Evolutionary conservation across 2,329 filamentous ascomycete species (phyloP).

Genomic region (Lomentospora prolificans): DNA sequence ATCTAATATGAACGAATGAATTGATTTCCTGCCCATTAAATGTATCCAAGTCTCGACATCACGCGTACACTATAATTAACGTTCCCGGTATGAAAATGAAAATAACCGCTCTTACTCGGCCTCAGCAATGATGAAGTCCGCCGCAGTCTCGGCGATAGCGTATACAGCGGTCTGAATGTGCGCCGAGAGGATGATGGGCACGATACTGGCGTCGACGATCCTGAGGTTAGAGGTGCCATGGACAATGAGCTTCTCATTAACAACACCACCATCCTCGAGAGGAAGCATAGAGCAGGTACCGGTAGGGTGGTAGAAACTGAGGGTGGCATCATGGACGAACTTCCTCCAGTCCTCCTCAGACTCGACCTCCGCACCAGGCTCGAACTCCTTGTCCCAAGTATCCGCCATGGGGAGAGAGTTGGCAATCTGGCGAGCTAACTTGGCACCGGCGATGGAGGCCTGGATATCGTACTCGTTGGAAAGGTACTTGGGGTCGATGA

Average conservation of each 20-base stretch:
- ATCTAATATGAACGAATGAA: no score
- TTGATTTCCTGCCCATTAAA: no score
- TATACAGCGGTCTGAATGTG: conserved; percentile 45
- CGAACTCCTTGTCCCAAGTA: conserved; percentile 23
- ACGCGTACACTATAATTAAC: no score
- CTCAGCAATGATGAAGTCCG: conserved; percentile 15
- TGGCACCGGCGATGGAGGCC: conserved; percentile 20
- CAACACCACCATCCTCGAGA: conserved; percentile 32
- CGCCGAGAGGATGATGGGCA: conserved; percentile 35
- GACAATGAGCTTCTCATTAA: conserved; percentile 31
- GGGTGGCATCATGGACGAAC: conserved; percentile 23
- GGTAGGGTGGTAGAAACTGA: conserved; percentile 30
- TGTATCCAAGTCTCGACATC: no score
- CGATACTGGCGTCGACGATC: conserved; percentile 37
- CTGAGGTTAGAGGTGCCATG: conserved; percentile 37
- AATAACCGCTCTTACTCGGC: no score
- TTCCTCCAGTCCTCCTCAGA: conserved; percentile 24
- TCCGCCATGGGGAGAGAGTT: conserved; percentile 20
- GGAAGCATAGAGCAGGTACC: conserved; percentile 39
- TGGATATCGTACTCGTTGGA: conserved; percentile 9
- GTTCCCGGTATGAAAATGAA: no score
- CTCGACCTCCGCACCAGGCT: conserved; percentile 23
- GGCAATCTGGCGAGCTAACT: conserved; percentile 23
- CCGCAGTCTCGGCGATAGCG: conserved; percentile 39
- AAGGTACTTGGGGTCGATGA: conserved; percentile 15